Evolutionary conservation across 345 rosid genomes (phyloP).

Genomic region (Ricinus communis): DNA sequence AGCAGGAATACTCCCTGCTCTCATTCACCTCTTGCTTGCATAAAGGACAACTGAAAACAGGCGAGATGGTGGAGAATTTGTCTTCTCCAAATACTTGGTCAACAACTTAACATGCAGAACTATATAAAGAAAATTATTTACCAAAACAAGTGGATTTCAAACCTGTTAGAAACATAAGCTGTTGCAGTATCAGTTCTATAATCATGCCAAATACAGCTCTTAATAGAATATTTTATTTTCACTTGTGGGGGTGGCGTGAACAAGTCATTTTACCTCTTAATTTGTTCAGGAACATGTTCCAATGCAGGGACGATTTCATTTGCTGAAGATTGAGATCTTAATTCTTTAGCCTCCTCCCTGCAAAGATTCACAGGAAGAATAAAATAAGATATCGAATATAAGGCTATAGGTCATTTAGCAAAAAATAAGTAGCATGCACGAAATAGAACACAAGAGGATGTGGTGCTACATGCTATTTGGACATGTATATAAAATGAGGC

Average conservation of each 20-base stretch:
- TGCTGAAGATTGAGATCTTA: slow-evolving; percentile 36
- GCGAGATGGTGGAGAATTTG: not conserved
- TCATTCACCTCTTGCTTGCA: not conserved
- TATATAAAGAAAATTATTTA: not conserved
- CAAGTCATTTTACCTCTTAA: slow-evolving; percentile 49
- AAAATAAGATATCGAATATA: not conserved
- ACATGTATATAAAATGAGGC: not conserved
- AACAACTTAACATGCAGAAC: not conserved
- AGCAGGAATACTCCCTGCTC: not conserved
- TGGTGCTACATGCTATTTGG: too few species aligned
- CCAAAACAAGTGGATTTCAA: not conserved
- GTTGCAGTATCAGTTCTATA: not conserved
- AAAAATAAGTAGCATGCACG: not conserved
- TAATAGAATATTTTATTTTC: too few species aligned
- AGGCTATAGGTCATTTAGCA: not conserved
- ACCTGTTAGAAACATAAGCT: not conserved
- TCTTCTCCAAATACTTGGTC: slow-evolving; percentile 4
- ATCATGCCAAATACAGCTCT: too few species aligned
- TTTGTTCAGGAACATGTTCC: slow-evolving; percentile 46
- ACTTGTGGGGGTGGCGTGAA: too few species aligned
- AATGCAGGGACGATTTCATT: slow-evolving; percentile 22
- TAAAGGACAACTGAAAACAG: not conserved
- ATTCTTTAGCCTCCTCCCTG: slow-evolving; percentile 77
- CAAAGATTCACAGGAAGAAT: slow-evolving; percentile 3
- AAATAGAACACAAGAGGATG: not conserved